Percentiles rank a stretch among this genome's conserved stretches.
These are phyloP conservation scores for Volvox africanus DNA, from an alignment of 139 green algal genomes.

Conservation along the genomic window DNA sequence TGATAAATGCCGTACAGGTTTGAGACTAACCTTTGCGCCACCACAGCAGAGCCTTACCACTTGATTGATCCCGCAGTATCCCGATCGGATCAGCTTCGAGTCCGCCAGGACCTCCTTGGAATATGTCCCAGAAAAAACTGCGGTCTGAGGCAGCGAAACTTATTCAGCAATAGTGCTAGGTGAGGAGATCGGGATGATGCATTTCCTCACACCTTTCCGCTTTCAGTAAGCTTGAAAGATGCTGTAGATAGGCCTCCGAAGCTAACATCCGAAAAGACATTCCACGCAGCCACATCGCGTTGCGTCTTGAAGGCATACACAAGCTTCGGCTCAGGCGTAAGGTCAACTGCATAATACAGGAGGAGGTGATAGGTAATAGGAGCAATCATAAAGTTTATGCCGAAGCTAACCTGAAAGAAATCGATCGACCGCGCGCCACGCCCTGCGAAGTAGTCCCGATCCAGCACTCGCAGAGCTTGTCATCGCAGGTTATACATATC, in stretches of 20 bases:
- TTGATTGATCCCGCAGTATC: conserved; percentile 56
- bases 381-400: background rate
- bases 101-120: conserved; percentile 43
- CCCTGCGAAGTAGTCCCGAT: conserved; percentile 11
- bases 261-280: conserved; percentile 51
- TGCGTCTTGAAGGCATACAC: conserved; percentile 42
- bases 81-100: conserved; percentile 46
- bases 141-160: conserved; percentile 22
- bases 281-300: conserved; percentile 41
- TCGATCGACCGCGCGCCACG: conserved; percentile 46
- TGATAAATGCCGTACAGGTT: no score
- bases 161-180: background rate
- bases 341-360: conserved; percentile 21
- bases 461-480: background rate
- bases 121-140: conserved; percentile 47
- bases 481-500: background rate
- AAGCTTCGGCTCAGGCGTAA: conserved; percentile 46
- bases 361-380: background rate
- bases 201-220: conserved; percentile 28
- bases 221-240: conserved; percentile 22
- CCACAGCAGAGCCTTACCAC: conserved; percentile 44
- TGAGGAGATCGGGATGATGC: background rate
- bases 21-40: no score
- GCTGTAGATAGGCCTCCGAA: conserved; percentile 54
- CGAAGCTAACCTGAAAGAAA: conserved; percentile 44